Evolutionary conservation across 768 basidiomycete species (phyloP).

Genomic region (Hirschioporus abietinus): DNA sequence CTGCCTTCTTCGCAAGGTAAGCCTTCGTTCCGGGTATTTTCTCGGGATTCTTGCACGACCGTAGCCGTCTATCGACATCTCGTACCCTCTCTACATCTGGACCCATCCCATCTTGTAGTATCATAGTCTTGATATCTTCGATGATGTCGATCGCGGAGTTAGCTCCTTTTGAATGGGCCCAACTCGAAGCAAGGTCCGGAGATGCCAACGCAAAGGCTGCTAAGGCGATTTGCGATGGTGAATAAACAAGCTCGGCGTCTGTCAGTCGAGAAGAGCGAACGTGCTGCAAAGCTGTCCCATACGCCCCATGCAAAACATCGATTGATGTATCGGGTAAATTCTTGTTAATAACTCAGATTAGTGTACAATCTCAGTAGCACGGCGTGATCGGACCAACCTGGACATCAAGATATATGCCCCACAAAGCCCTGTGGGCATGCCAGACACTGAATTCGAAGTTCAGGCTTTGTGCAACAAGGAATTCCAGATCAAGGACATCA

Average conservation of each 20-base stretch:
- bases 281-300: slow-evolving; percentile 60
- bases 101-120: slow-evolving; percentile 47
- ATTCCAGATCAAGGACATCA: slow-evolving; percentile 92
- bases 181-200: slow-evolving; percentile 53
- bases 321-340: slow-evolving; percentile 47
- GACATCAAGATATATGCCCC: slow-evolving; percentile 84
- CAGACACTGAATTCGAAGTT: slow-evolving; percentile 92
- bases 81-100: slow-evolving; percentile 83
- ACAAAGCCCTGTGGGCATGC: slow-evolving; percentile 84
- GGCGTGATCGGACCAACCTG: slow-evolving; percentile 50
- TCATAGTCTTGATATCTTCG: slow-evolving; percentile 50
- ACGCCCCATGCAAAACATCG: slow-evolving; percentile 47
- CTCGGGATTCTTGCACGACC: slow-evolving; percentile 91
- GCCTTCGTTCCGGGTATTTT: slow-evolving; percentile 89
- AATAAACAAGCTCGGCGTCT: slow-evolving; percentile 86
- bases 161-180: slow-evolving; percentile 44
- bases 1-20: slow-evolving; percentile 65
- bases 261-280: slow-evolving; percentile 81
- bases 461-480: slow-evolving; percentile 91
- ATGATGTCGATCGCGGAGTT: slow-evolving; percentile 35
- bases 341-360: slow-evolving; percentile 29
- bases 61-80: slow-evolving; percentile 82
- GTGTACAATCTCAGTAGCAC: slow-evolving; percentile 1
- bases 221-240: slow-evolving; percentile 91
- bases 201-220: slow-evolving; percentile 67